phyloP scores from a whole-genome alignment of 148 eudicot genomes.

The Vaccinium corymbosum region DNA sequence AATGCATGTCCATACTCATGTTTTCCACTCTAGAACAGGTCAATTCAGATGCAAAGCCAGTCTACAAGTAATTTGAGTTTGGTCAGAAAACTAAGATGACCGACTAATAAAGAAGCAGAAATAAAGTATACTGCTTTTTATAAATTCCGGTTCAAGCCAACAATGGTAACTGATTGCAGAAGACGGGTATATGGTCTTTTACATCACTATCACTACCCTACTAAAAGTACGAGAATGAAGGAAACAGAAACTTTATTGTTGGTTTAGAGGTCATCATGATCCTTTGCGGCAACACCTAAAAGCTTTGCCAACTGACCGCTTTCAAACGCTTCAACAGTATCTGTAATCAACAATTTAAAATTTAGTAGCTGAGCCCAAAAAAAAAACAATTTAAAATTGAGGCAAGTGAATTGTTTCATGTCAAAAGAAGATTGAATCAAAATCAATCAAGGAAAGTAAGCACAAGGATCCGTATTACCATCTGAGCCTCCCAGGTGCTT shows the following conservation, averaged over 20 bases:
- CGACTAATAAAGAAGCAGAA: not conserved
- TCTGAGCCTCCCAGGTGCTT: conserved; percentile 97
- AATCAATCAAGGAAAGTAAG: not conserved
- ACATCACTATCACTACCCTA: conserved; percentile 1
- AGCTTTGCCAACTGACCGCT: conserved; percentile 68
- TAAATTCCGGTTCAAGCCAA: not conserved
- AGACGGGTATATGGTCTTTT: not conserved
- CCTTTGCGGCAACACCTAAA: conserved; percentile 50
- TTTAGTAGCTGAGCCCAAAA: not conserved
- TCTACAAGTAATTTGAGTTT: not conserved
- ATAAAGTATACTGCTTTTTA: not conserved
- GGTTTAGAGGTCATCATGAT: conserved; percentile 37
- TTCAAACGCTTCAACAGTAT: conserved; percentile 67
- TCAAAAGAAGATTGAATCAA: not conserved
- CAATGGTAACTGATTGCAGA: not conserved
- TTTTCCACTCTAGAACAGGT: not conserved
- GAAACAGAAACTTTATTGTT: not conserved
- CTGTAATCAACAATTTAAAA: conserved; percentile 27
- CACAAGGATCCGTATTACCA: conserved; percentile 42
- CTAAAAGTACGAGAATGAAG: not conserved
- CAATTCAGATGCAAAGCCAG: too few relatives aligned
- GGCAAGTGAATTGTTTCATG: not conserved
- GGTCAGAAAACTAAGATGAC: not conserved
- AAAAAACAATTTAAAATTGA: not conserved
- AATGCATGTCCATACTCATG: not conserved